Conservation (phyloP, 2,329 filamentous ascomycete genomes). For the Fusarium paranaense region DNA sequence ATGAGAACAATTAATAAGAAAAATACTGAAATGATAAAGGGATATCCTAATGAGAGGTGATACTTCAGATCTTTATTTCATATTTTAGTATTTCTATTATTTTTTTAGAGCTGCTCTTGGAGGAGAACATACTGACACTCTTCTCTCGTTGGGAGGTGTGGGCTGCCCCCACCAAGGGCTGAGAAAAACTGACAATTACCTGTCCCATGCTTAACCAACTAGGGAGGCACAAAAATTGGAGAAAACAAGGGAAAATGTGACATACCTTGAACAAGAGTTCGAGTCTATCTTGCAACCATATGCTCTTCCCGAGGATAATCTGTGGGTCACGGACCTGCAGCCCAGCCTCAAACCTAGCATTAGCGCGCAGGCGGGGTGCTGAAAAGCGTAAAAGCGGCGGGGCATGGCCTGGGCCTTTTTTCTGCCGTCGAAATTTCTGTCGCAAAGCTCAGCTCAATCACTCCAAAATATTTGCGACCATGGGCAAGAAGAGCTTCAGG, state of each 20-base stretch:
- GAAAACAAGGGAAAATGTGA: neutral
- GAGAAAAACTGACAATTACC: neutral
- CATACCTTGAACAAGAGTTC: neutral
- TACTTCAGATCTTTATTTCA: neutral
- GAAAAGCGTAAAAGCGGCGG: constrained; percentile 31
- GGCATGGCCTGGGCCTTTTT: constrained; percentile 26
- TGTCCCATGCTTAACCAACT: neutral
- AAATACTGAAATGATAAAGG: neutral
- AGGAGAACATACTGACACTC: neutral
- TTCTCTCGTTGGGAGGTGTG: neutral
- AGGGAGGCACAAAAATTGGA: neutral
- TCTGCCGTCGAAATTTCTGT: constrained; percentile 42
- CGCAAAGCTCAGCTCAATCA: constrained; percentile 35
- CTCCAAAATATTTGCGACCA: constrained; percentile 45
- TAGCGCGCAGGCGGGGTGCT: constrained; percentile 38
- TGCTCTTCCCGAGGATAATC: neutral
- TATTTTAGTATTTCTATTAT: neutral
- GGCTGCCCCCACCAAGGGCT: neutral
- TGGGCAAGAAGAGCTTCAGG: constrained; percentile 54
- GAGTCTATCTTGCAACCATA: neutral
- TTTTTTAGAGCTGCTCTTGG: neutral
- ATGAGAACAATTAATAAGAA: neutral
- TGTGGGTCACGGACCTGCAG: constrained; percentile 7
- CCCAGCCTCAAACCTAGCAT: constrained; percentile 21
- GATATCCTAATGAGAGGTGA: neutral